Evolutionary conservation across 176 grass and related monocot genomes (phyloP), one percentile per base, ranked within the genome.

Genomic region (Aegilops longissima): DNA sequence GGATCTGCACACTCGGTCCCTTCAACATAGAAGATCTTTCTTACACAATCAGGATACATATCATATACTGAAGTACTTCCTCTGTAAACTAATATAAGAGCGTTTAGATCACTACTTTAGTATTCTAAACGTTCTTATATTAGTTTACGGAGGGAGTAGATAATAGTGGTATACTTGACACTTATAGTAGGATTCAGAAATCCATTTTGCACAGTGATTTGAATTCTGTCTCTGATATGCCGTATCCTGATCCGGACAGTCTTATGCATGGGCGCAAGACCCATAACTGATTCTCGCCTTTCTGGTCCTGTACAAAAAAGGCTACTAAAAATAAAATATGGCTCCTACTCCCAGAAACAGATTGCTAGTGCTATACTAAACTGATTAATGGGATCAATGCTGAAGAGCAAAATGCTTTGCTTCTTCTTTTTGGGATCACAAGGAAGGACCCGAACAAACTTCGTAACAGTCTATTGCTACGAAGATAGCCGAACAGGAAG

Each of bases 261-360:
- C 76, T 84, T 80, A 31, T 31, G 20, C 47, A 76, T 91, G 85
- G 85, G 76, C 81, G 17, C 81, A 29, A 62, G 69, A 33, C 66
- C 81, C 47, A 80, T 87, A 61, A 84, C 42, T 76, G 85, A 87
- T 87, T 14, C 61, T 76, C 29, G 40, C 36, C 68, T 21, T 25
- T 12, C 10, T 27, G 80, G 80, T 69, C 89, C 73, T 73, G 39
- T 40, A n/a, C 4, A 54, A 31, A 69, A 12, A 6, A 33, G 6
- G n/a, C 6, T 54, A 14, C 18, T 35, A 12, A 52, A 62, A 3
- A 25, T 76, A 75, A 81, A 62, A 44, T 33, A 11, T 29, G 42
- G 42, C 17, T 27, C 51, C 33, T 66, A 35, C 70, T 65, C 49
- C 45, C 67, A 14, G 16, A 30, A 72, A 66, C 62, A 31, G 25